Conservation (phyloP, 1,139 yeast species). For the Saccharomyces uvarum region DNA sequence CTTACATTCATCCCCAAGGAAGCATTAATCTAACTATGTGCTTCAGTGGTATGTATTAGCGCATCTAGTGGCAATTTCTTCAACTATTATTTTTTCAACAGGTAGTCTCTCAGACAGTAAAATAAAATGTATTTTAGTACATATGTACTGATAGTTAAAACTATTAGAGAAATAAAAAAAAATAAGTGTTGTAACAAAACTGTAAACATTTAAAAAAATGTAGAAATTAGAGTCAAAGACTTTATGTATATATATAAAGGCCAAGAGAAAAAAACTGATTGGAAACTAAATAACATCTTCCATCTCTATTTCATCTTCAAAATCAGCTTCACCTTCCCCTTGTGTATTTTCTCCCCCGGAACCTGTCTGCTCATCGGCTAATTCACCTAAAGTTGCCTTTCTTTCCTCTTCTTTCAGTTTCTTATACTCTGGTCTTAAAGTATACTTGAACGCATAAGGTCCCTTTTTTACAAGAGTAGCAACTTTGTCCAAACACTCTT, state of each 20-base stretch:
- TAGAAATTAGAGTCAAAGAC: background rate
- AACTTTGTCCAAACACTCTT: conserved; percentile 83
- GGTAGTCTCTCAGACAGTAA: background rate
- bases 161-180: background rate
- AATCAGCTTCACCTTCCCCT: conserved; percentile 28
- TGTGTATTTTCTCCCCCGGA: conserved; percentile 13
- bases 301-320: conserved; percentile 38
- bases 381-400: conserved; percentile 55
- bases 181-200: background rate
- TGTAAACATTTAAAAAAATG: background rate
- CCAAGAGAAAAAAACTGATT: background rate
- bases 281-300: conserved; percentile 32
- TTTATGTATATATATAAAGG: background rate
- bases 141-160: background rate
- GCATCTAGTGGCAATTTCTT: background rate
- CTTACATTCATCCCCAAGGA: background rate
- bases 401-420: conserved; percentile 71
- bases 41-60: background rate
- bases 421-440: conserved; percentile 83
- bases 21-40: background rate
- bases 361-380: conserved; percentile 34
- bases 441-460: conserved; percentile 88
- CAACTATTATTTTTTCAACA: background rate
- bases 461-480: conserved; percentile 90
- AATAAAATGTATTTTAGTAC: background rate